Evolutionary conservation across 2,329 filamentous ascomycete species (phyloP).

Genomic region (Chrysoporthe deuterocubensis): DNA sequence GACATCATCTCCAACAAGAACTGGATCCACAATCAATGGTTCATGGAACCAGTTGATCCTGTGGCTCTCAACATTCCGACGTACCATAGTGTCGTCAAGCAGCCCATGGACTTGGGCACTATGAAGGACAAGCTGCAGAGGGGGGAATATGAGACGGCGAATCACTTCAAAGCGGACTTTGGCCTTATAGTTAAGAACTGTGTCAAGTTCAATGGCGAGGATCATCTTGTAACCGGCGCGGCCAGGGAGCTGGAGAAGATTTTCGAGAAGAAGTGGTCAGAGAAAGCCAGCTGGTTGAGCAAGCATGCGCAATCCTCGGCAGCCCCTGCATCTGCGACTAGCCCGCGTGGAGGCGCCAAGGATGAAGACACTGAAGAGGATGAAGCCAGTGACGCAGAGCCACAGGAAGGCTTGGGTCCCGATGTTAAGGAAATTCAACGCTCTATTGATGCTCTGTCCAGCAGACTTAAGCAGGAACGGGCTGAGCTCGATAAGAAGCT

Average conservation of each 20-base stretch:
- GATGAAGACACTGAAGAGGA: slow-evolving; percentile 75
- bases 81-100: slow-evolving; percentile 93
- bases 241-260: slow-evolving; percentile 75
- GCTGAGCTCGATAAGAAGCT: slow-evolving; percentile 60
- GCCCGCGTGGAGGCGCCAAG: slow-evolving; percentile 68
- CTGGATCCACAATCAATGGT: slow-evolving; percentile 69
- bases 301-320: slow-evolving; percentile 61
- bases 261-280: slow-evolving; percentile 76
- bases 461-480: slow-evolving; percentile 59
- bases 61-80: slow-evolving; percentile 91
- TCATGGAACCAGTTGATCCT: slow-evolving; percentile 85
- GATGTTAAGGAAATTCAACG: slow-evolving; percentile 48
- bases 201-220: slow-evolving; percentile 81
- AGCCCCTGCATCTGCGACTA: slow-evolving; percentile 55
- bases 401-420: slow-evolving; percentile 46
- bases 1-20: slow-evolving; percentile 80
- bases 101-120: slow-evolving; percentile 93
- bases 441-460: slow-evolving; percentile 57
- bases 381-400: slow-evolving; percentile 66
- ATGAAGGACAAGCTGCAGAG: slow-evolving; percentile 75
- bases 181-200: slow-evolving; percentile 87
- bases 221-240: slow-evolving; percentile 72
- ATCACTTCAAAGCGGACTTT: slow-evolving; percentile 85
- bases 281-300: slow-evolving; percentile 81
- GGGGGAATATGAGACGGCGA: slow-evolving; percentile 79